Evolutionary conservation across 345 rosid genomes (phyloP).

Genomic region (Sisymbrium irio): DNA sequence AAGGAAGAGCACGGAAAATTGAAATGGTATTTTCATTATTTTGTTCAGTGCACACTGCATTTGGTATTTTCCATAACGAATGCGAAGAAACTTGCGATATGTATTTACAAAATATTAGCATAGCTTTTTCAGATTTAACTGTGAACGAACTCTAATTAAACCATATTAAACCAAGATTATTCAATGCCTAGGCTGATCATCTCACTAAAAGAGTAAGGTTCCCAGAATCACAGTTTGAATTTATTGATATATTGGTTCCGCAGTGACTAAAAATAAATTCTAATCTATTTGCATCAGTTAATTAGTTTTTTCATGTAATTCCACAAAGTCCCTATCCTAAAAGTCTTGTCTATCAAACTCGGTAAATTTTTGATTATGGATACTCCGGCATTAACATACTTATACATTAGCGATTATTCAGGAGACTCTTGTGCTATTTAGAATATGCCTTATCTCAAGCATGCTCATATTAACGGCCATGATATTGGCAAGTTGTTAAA

Average conservation of each 20-base stretch:
- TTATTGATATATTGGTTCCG: no score
- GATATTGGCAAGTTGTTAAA: neutral
- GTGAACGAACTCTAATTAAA: no score
- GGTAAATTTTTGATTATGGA: neutral
- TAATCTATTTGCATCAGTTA: no score
- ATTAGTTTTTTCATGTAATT: no score
- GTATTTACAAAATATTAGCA: neutral
- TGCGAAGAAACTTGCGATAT: neutral
- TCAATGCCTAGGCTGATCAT: no score
- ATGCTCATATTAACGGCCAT: neutral
- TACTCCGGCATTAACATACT: neutral
- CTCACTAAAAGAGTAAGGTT: no score
- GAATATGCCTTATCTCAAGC: neutral
- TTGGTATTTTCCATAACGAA: neutral
- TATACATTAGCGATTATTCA: neutral
- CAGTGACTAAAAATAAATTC: no score
- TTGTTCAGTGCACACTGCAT: neutral
- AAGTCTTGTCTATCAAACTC: no score
- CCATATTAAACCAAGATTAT: no score
- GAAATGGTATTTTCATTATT: neutral
- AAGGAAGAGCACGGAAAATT: neutral
- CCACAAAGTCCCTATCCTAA: no score
- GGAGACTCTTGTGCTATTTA: neutral
- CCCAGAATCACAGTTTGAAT: no score
- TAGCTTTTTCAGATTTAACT: no score